Percentiles rank a stretch among this genome's conserved stretches.
Evolutionary conservation across 129 eudicot genomes (phyloP).

Genomic region (Cynara cardunculus): DNA sequence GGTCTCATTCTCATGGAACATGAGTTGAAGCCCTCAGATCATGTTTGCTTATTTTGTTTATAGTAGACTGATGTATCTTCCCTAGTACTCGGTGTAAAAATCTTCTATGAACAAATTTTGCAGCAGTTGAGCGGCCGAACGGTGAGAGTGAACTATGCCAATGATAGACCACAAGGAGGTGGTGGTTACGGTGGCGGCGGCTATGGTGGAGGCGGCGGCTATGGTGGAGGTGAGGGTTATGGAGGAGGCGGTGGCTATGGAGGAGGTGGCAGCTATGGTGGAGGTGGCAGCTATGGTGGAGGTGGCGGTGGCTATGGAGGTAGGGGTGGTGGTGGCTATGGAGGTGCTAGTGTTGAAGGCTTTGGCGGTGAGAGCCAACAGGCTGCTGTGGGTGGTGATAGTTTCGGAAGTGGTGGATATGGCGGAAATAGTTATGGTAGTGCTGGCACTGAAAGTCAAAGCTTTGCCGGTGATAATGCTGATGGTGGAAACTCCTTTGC

Average conservation of each 20-base stretch:
- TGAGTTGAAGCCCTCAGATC: neutral
- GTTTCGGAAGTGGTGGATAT: conserved; percentile 19
- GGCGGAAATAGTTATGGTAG: conserved; percentile 14
- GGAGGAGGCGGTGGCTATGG: conserved; percentile 13
- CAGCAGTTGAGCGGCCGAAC: conserved; percentile 84
- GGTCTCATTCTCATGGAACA: neutral
- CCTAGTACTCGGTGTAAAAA: neutral
- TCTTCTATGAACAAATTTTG: neutral
- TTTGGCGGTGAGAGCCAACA: conserved; percentile 12
- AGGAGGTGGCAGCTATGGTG: too few species aligned
- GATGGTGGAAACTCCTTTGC: conserved; percentile 11
- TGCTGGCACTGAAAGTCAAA: conserved; percentile 21
- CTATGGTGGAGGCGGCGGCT: conserved; percentile 24
- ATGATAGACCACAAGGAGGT: conserved; percentile 59
- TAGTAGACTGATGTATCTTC: neutral
- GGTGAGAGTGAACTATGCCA: conserved; percentile 65
- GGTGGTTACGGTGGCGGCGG: conserved; percentile 34
- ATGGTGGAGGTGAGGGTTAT: conserved; percentile 23
- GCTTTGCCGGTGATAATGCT: conserved; percentile 16
- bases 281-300: neutral
- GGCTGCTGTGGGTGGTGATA: conserved; percentile 13
- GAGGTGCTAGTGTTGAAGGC: conserved; percentile 21
- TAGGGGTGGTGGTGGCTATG: conserved; percentile 14
- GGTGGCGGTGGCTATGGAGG: neutral
- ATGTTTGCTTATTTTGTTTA: neutral